phyloP scores from a whole-genome alignment of 805 yeast species.

The Ogataea trehaloabstinens region DNA sequence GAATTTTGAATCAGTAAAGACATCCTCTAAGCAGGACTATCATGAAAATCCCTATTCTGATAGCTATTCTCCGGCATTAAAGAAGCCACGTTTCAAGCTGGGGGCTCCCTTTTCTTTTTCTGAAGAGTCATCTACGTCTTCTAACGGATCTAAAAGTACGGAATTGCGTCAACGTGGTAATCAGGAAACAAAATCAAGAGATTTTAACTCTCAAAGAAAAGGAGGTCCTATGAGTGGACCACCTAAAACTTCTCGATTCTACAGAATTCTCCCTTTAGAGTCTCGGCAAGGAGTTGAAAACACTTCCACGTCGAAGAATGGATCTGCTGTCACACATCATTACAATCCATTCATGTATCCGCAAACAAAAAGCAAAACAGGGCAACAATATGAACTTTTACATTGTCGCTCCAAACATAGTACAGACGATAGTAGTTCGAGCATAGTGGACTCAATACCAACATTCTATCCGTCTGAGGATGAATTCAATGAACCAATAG shows the following conservation, averaged over 20 bases:
- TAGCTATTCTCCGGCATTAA: no score
- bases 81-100: no score
- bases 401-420: slow-evolving; percentile 22
- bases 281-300: slow-evolving; percentile 9
- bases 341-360: slow-evolving; percentile 47
- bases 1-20: no score
- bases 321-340: slow-evolving; percentile 26
- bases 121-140: no score
- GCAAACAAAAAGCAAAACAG: slow-evolving; percentile 42
- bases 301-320: slow-evolving; percentile 5
- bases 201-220: background rate
- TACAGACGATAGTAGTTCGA: slow-evolving; percentile 3
- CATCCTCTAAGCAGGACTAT: no score
- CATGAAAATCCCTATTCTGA: no score
- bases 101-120: no score
- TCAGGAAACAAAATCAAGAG: background rate
- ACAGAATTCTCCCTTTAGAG: slow-evolving; percentile 19
- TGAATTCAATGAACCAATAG: slow-evolving; percentile 63
- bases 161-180: background rate
- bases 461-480: slow-evolving; percentile 50
- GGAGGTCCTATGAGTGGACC: slow-evolving; percentile 8
- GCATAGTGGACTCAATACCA: slow-evolving; percentile 41
- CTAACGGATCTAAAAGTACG: no score
- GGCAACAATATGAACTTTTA: slow-evolving; percentile 40
- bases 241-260: slow-evolving; percentile 29